These are phyloP conservation scores for Wickerhamiella spandovensis DNA, from an alignment of 805 yeast genomes.

Conservation along the genomic window DNA sequence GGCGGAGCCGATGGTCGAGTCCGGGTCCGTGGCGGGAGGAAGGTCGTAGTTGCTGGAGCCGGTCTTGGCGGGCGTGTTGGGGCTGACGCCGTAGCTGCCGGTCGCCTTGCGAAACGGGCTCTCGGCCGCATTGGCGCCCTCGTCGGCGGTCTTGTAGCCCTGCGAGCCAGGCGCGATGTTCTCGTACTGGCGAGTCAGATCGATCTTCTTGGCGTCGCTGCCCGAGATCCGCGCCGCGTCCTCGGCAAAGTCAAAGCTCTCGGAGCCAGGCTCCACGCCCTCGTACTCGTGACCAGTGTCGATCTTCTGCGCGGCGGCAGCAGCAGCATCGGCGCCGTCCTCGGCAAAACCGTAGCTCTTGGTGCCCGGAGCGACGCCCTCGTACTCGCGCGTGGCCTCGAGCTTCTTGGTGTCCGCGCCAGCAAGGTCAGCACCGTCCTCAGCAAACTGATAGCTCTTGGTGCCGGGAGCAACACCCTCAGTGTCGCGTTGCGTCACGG, in stretches of 20 bases:
- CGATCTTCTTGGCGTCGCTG: not conserved
- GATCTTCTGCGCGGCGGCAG: not conserved
- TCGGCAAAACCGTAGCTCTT: not conserved
- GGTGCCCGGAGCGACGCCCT: not conserved
- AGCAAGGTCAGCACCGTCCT: not conserved
- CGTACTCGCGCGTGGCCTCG: not conserved
- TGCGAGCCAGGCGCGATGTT: not conserved
- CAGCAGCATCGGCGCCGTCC: not conserved
- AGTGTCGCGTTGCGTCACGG: not conserved
- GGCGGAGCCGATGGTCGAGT: constrained; percentile 3
- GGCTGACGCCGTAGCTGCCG: not conserved
- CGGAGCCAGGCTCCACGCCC: not conserved
- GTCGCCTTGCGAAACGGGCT: not conserved
- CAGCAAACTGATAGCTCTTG: not conserved
- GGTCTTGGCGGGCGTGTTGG: not conserved
- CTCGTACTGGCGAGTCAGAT: not conserved
- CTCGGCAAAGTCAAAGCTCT: not conserved
- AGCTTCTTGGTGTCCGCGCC: not conserved
- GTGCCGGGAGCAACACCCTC: not conserved
- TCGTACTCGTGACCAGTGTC: not conserved
- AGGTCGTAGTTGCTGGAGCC: constrained; percentile 8
- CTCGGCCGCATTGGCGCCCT: not conserved
- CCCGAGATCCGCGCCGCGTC: not conserved
- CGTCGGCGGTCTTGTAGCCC: not conserved
- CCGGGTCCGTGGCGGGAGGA: constrained; percentile 14